Conservation (phyloP, 2,329 filamentous ascomycete species). For the Colletotrichum noveboracense region DNA sequence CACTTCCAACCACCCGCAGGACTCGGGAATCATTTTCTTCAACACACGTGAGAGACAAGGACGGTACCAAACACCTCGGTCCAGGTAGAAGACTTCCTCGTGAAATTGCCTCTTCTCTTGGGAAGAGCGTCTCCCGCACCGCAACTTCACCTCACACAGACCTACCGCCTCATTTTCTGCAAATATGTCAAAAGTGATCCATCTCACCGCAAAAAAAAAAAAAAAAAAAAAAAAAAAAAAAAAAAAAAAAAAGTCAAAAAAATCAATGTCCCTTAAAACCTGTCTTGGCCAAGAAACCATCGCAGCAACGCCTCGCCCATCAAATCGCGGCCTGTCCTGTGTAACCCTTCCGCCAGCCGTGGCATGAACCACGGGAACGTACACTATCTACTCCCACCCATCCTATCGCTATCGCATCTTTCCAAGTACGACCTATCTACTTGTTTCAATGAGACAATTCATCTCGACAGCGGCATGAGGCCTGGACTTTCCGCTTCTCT, state of each 20-base stretch:
- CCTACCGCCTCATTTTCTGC: neutral
- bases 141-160: neutral
- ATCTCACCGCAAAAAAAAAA: neutral
- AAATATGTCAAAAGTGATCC: neutral
- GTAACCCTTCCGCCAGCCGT: neutral
- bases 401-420: neutral
- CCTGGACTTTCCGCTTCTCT: too few species aligned
- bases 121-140: neutral
- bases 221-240: too few species aligned
- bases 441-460: neutral
- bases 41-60: neutral
- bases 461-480: neutral
- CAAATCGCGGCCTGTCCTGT: neutral
- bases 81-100: too few species aligned
- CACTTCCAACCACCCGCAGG: neutral
- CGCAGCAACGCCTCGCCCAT: neutral
- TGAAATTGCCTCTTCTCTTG: too few species aligned
- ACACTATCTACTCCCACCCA: neutral
- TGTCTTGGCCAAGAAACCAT: neutral
- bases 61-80: neutral
- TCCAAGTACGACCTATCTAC: too few species aligned
- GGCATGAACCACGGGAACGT: neutral
- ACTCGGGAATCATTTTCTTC: neutral
- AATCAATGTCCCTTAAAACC: too few species aligned
- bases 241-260: too few species aligned